Conservation (phyloP, 495 filamentous ascomycete genomes). For the Aspergillus sclerotioniger region DNA sequence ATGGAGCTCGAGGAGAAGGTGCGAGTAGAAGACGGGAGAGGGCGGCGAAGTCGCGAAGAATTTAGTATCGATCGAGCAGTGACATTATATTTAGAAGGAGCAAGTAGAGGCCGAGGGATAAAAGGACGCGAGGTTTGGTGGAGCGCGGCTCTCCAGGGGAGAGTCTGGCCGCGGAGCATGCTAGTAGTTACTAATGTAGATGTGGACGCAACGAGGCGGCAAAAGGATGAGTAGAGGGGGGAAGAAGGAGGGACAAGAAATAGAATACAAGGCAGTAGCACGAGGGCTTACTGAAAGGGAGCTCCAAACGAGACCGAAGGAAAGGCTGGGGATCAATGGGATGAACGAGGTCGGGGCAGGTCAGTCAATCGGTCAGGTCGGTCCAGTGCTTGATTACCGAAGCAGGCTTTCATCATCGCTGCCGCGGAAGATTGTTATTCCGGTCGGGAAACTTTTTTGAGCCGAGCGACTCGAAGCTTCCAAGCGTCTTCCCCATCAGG, state of each 20-base stretch:
- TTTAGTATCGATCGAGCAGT: slow-evolving; percentile 31
- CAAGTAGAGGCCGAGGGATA: slow-evolving; percentile 31
- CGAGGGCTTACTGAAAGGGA: not conserved
- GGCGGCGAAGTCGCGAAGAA: slow-evolving; percentile 26
- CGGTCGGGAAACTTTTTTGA: slow-evolving; percentile 33
- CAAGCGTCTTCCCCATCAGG: slow-evolving; percentile 22
- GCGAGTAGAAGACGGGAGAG: slow-evolving; percentile 34
- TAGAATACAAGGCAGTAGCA: slow-evolving; percentile 10
- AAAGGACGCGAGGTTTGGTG: slow-evolving; percentile 43
- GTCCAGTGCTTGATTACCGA: slow-evolving; percentile 31
- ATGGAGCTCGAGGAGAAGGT: slow-evolving; percentile 44
- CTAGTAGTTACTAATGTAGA: slow-evolving; percentile 25
- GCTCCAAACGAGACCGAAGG: not conserved
- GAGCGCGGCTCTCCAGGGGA: slow-evolving; percentile 57
- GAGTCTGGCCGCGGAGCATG: slow-evolving; percentile 55
- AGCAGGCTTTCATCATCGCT: slow-evolving; percentile 35
- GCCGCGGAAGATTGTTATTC: slow-evolving; percentile 25
- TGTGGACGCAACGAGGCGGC: slow-evolving; percentile 2
- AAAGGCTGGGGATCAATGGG: slow-evolving; percentile 1
- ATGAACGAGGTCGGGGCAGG: slow-evolving; percentile 11
- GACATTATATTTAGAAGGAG: slow-evolving; percentile 41
- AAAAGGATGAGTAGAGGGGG: not conserved
- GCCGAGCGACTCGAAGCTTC: slow-evolving; percentile 40
- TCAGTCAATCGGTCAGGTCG: slow-evolving; percentile 26
- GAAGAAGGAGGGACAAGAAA: slow-evolving; percentile 3